Conservation (phyloP, 352 stramenopile species). For the Pythium pyrilobum region DNA sequence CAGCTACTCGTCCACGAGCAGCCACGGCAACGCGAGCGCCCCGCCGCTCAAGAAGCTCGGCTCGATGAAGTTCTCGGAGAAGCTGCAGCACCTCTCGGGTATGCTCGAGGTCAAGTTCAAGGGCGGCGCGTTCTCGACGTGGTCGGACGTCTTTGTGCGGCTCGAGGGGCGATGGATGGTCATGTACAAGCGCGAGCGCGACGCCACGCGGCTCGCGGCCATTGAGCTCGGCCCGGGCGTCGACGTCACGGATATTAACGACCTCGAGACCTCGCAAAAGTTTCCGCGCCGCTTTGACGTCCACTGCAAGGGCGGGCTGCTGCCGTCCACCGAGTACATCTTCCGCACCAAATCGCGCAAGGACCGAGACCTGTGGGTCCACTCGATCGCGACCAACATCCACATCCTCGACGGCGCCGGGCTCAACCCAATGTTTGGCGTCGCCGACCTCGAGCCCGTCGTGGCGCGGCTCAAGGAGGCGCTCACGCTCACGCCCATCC, state of each 20-base stretch:
- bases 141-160: constrained; percentile 56
- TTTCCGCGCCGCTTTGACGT: constrained; percentile 76
- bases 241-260: constrained; percentile 51
- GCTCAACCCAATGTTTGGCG: constrained; percentile 41
- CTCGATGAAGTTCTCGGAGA: constrained; percentile 24
- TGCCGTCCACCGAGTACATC: constrained; percentile 63
- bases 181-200: constrained; percentile 65
- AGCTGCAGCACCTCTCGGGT: constrained; percentile 44
- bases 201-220: constrained; percentile 47
- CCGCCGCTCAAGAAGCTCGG: constrained; percentile 11
- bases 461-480: constrained; percentile 48
- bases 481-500: constrained; percentile 51
- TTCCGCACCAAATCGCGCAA: constrained; percentile 77
- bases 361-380: constrained; percentile 70
- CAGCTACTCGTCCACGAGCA: constrained; percentile 4
- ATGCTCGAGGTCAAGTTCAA: constrained; percentile 71
- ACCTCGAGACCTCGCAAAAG: constrained; percentile 57
- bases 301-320: constrained; percentile 57
- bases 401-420: constrained; percentile 44
- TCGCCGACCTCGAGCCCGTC: constrained; percentile 50
- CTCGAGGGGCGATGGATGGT: constrained; percentile 66
- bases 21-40: neutral
- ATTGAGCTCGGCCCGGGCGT: constrained; percentile 69
- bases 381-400: constrained; percentile 60
- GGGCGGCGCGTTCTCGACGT: constrained; percentile 55